Conservation (phyloP, 352 stramenopile species). For the Phytophthora brassicae region DNA sequence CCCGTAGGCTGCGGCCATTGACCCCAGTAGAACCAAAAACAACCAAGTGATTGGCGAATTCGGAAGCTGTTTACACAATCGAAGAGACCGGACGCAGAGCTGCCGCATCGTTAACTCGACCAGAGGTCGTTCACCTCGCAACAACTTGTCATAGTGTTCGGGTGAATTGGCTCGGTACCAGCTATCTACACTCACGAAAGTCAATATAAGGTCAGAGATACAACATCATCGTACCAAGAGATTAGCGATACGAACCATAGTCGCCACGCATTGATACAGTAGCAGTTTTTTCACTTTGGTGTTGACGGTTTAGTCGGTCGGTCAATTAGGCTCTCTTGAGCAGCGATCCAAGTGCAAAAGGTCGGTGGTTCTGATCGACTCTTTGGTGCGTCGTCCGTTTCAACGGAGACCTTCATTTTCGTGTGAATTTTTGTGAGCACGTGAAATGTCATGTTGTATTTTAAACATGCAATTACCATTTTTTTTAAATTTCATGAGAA, state of each 20-base stretch:
- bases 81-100: conserved; percentile 65
- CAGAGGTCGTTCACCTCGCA: conserved; percentile 60
- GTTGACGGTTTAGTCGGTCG: not conserved
- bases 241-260: conserved; percentile 20
- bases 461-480: not conserved
- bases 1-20: conserved; percentile 66
- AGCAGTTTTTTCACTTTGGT: not conserved
- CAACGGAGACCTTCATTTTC: conserved; percentile 1
- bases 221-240: not conserved
- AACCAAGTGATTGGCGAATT: conserved; percentile 87
- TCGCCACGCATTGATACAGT: conserved; percentile 30
- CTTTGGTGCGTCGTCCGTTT: conserved; percentile 19
- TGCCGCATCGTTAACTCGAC: conserved; percentile 65
- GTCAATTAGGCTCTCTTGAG: not conserved
- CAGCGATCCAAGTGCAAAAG: conserved; percentile 6
- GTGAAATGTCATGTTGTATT: too few relatives aligned
- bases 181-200: conserved; percentile 39
- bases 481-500: too few relatives aligned
- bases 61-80: conserved; percentile 77
- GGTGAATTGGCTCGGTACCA: conserved; percentile 71
- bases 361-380: conserved; percentile 11
- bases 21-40: conserved; percentile 67
- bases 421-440: too few relatives aligned
- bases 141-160: conserved; percentile 70
- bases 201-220: too few relatives aligned